Percentiles rank a stretch among this genome's conserved stretches.
These are phyloP conservation scores for Diversispora eburnea DNA, from an alignment of 192 early-diverging fungal species.

Conservation along the genomic window DNA sequence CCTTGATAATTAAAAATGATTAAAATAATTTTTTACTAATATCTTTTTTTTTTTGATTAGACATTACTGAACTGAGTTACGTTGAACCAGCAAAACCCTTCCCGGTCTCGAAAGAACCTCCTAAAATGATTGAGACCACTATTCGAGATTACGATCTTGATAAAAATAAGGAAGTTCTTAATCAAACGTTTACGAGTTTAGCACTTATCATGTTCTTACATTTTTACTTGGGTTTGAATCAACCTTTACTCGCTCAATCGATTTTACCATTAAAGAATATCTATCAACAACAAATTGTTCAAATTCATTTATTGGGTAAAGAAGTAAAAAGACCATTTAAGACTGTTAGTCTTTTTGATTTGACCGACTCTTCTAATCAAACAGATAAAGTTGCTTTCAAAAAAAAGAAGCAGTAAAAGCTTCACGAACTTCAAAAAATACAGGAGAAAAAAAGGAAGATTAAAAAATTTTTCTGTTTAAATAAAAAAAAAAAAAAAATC, in stretches of 20 bases:
- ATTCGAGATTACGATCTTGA: slow-evolving; percentile 72
- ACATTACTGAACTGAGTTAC: slow-evolving; percentile 75
- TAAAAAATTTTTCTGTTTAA: background rate
- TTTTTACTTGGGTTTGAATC: slow-evolving; percentile 83
- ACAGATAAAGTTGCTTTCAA: slow-evolving; percentile 55
- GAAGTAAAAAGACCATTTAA: slow-evolving; percentile 84
- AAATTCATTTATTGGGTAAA: slow-evolving; percentile 75
- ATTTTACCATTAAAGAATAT: slow-evolving; percentile 73
- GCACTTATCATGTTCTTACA: slow-evolving; percentile 76
- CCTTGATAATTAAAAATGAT: background rate
- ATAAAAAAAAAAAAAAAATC: too few relatives aligned
- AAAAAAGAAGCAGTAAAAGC: slow-evolving; percentile 48
- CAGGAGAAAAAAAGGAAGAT: slow-evolving; percentile 15
- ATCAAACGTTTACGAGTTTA: slow-evolving; percentile 64
- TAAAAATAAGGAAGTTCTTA: slow-evolving; percentile 65
- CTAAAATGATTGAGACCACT: slow-evolving; percentile 61
- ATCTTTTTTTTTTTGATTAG: slow-evolving; percentile 37
- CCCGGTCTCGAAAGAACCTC: slow-evolving; percentile 36
- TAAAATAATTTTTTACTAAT: slow-evolving; percentile 1
- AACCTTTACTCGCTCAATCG: slow-evolving; percentile 85
- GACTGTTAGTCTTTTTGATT: slow-evolving; percentile 67
- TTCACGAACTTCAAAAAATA: slow-evolving; percentile 22
- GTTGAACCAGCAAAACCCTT: slow-evolving; percentile 65
- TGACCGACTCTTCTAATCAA: slow-evolving; percentile 41
- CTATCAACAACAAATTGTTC: slow-evolving; percentile 66